Conservation (phyloP, 1,284 basidiomycete genomes). For the Leucoagaricus sp. region DNA sequence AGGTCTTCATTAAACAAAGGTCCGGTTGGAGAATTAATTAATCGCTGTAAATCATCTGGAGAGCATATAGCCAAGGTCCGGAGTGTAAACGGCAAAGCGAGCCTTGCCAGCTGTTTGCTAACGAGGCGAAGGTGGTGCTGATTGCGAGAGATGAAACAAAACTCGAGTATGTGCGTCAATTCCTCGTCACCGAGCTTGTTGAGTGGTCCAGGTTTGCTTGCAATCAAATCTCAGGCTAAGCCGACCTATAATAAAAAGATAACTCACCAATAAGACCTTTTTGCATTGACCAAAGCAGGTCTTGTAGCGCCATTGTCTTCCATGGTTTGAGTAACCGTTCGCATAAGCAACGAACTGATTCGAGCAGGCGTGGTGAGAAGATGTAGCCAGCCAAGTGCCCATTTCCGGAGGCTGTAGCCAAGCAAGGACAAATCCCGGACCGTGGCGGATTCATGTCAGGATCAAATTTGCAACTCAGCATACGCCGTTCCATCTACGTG, state of each 20-base stretch:
- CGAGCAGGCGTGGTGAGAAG: no score
- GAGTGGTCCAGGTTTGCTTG: background rate
- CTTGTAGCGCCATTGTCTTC: background rate
- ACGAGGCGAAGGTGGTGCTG: constrained; percentile 16
- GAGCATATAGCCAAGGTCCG: constrained; percentile 18
- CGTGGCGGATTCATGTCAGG: background rate
- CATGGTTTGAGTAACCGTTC: background rate
- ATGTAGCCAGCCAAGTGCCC: no score
- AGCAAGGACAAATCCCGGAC: constrained; percentile 7
- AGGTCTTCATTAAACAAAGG: constrained; percentile 18
- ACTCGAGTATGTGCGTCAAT: constrained; percentile 13
- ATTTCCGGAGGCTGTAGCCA: background rate
- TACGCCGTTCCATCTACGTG: constrained; percentile 16
- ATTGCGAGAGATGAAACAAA: background rate
- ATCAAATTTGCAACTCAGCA: constrained; percentile 22
- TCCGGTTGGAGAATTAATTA: constrained; percentile 17
- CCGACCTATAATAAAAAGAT: no score
- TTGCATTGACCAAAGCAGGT: background rate
- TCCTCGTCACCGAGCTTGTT: constrained; percentile 17
- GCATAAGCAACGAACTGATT: background rate
- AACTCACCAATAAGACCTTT: no score
- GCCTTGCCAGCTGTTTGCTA: constrained; percentile 19
- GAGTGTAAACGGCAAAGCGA: constrained; percentile 18
- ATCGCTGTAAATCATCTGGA: constrained; percentile 6
- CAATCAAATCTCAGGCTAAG: no score